Evolutionary conservation across 176 grass and related monocot species (phyloP).

Genomic region (Musa beccarii): DNA sequence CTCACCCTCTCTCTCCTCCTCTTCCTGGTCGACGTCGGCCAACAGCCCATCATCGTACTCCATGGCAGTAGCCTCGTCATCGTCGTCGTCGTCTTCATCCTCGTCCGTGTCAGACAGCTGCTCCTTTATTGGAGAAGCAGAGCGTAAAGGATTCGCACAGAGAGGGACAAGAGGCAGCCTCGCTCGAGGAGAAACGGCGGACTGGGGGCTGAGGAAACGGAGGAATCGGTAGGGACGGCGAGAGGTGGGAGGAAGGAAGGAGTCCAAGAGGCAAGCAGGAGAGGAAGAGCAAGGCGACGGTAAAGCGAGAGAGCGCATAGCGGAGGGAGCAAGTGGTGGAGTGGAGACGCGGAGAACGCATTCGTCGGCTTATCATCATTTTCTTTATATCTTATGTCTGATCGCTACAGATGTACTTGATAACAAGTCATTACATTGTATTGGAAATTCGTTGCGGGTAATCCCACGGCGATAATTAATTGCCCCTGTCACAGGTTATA

Average conservation of each 20-base stretch:
- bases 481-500: too few species aligned
- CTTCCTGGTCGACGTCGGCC: constrained; percentile 4
- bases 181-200: not conserved
- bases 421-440: too few species aligned
- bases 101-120: constrained; percentile 28
- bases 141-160: constrained; percentile 9
- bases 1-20: constrained; percentile 21
- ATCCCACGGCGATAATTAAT: too few species aligned
- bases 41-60: constrained; percentile 38
- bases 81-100: constrained; percentile 27
- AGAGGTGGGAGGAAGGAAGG: not conserved
- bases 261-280: not conserved
- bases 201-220: not conserved
- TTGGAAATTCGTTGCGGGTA: too few species aligned
- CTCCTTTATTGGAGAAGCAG: constrained; percentile 31
- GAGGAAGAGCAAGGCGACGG: not conserved
- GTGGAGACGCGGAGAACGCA: not conserved
- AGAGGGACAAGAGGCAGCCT: not conserved
- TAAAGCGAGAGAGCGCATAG: not conserved
- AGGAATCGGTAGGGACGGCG: not conserved
- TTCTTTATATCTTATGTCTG: not conserved
- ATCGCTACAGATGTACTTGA: too few species aligned
- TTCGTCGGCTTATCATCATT: not conserved
- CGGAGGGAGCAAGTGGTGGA: not conserved
- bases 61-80: constrained; percentile 24